These are phyloP conservation scores for Thielaviopsis populi DNA, from an alignment of 2,329 filamentous ascomycete genomes.

Conservation along the genomic window DNA sequence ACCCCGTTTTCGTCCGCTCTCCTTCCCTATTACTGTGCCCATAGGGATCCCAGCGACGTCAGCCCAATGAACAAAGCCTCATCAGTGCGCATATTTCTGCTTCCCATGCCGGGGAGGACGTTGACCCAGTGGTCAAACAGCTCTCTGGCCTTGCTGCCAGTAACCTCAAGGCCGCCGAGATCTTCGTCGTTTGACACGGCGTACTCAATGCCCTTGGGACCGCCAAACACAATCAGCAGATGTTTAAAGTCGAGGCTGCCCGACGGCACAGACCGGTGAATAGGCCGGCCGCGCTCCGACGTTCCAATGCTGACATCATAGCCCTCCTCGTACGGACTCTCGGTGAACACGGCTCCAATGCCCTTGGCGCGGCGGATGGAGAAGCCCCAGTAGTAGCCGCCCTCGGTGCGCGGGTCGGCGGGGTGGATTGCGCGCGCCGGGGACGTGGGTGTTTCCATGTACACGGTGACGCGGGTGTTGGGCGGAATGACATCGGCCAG, in stretches of 20 bases:
- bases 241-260: slow-evolving; percentile 41
- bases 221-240: slow-evolving; percentile 64
- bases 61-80: slow-evolving; percentile 69
- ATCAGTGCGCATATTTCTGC: slow-evolving; percentile 67
- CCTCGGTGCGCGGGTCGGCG: slow-evolving; percentile 52
- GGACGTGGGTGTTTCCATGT: slow-evolving; percentile 40
- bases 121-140: slow-evolving; percentile 79
- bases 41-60: slow-evolving; percentile 48
- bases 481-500: slow-evolving; percentile 49
- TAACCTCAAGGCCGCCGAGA: slow-evolving; percentile 45
- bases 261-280: slow-evolving; percentile 31
- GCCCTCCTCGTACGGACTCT: slow-evolving; percentile 57
- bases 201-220: slow-evolving; percentile 63
- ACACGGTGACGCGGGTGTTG: slow-evolving; percentile 59
- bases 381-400: slow-evolving; percentile 81
- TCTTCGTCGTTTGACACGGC: slow-evolving; percentile 48
- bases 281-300: slow-evolving; percentile 54
- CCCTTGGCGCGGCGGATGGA: slow-evolving; percentile 49
- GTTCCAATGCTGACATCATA: slow-evolving; percentile 77
- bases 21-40: slow-evolving; percentile 23
- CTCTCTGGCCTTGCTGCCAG: slow-evolving; percentile 47
- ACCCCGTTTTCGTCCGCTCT: background rate
- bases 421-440: slow-evolving; percentile 42
- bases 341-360: slow-evolving; percentile 62
- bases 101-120: slow-evolving; percentile 64